Conservation (phyloP, 163 green algal genomes). For the Smithsoniella earleae region DNA sequence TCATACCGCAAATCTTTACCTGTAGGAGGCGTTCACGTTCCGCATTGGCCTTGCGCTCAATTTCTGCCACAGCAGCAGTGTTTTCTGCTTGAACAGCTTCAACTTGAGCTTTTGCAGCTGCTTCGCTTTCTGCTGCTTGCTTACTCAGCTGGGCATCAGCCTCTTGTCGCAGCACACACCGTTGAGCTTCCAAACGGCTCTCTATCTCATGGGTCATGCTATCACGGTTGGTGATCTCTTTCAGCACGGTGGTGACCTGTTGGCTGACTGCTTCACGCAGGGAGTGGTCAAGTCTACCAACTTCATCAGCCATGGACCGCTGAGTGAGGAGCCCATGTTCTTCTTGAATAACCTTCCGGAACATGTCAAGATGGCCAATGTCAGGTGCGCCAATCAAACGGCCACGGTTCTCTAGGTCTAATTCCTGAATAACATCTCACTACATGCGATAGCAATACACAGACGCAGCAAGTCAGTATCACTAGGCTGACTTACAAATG, state of each 20-base stretch:
- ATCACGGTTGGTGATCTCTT: conserved; percentile 28
- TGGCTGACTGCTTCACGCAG: conserved; percentile 26
- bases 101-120: conserved; percentile 16
- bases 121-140: conserved; percentile 9
- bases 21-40: neutral
- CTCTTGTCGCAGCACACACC: neutral
- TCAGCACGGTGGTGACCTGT: conserved; percentile 19
- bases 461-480: neutral
- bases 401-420: conserved; percentile 13
- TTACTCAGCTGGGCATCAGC: conserved; percentile 5
- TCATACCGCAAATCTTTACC: too few species aligned
- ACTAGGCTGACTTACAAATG: neutral
- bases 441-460: neutral
- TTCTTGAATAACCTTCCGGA: conserved; percentile 17
- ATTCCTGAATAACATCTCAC: neutral
- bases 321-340: conserved; percentile 8
- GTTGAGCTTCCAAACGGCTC: conserved; percentile 3
- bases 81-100: conserved; percentile 20
- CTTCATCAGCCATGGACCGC: conserved; percentile 17
- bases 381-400: neutral
- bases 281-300: conserved; percentile 7
- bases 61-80: neutral
- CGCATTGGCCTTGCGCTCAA: neutral
- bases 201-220: neutral
- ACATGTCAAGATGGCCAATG: neutral